These are phyloP conservation scores for Starmerella vaccinii DNA, from an alignment of 805 yeast species.

Conservation along the genomic window DNA sequence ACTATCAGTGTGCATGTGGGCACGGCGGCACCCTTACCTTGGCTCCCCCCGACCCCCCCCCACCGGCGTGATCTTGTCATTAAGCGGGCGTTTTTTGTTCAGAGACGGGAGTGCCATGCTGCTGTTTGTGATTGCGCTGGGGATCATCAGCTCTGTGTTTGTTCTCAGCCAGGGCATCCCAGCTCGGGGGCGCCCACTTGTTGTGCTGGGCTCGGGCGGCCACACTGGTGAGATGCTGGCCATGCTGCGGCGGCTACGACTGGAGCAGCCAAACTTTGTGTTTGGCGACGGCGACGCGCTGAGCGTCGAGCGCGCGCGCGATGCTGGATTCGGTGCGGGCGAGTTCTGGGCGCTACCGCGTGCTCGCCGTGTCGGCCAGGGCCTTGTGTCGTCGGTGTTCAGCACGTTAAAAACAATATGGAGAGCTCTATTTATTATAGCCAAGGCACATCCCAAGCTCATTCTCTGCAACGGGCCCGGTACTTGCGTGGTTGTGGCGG, in stretches of 20 bases:
- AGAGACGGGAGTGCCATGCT: conserved; percentile 3
- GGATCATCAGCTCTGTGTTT: background rate
- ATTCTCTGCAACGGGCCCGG: conserved; percentile 72
- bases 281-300: conserved; percentile 44
- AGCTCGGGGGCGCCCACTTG: conserved; percentile 31
- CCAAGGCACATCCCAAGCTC: conserved; percentile 34
- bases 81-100: background rate
- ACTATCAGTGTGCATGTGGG: conserved; percentile 2
- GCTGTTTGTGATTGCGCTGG: conserved; percentile 10
- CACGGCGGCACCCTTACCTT: conserved; percentile 1
- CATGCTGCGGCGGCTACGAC: conserved; percentile 37
- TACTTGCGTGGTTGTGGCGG: conserved; percentile 48
- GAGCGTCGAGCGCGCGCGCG: conserved; percentile 33
- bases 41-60: background rate
- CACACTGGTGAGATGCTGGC: conserved; percentile 95
- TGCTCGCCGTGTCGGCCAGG: conserved; percentile 55
- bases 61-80: too few relatives aligned
- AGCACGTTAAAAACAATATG: conserved; percentile 37
- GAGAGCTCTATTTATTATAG: conserved; percentile 28
- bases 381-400: conserved; percentile 37
- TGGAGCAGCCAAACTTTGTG: conserved; percentile 29
- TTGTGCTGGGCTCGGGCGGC: conserved; percentile 90
- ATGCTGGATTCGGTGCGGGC: conserved; percentile 6
- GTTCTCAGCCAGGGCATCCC: conserved; percentile 3
- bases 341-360: conserved; percentile 37